Base-by-base conservation (phyloP, 192 early-diverging fungal species). In the Phlyctochytrium bullatum region DNA sequence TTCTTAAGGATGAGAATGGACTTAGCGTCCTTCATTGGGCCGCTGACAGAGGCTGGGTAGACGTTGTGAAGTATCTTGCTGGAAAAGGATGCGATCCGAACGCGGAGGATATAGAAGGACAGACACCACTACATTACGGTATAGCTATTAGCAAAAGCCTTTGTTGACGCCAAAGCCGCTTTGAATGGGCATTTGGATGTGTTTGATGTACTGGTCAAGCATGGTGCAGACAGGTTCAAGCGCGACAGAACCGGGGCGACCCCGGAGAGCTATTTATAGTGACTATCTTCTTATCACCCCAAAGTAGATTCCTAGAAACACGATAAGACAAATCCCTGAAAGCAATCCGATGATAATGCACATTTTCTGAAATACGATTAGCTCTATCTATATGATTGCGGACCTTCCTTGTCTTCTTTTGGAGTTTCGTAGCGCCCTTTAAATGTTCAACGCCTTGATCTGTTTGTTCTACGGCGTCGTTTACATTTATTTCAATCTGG, bases 401-500 rank as follows among this genome's bases (percentile, higher is more conserved):
- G 3, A 77, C 75, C 73, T 85, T 85, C 58, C 83, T 62, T 24
- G 80, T 68, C 60, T 82, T 82, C 70, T 85, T 85, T 65, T 85
- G 83, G 23, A 78, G 65, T 61, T 80, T 82, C n/a, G 76, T 67
- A 0, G 92, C 92, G 56, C 73, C 74, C 25, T 72, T 59, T 3
- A 93, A 69, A n/a, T 85, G 78, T 20, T 81, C 27, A 17, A 81
- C 82, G 24, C 90, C 91, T 28, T 71, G 62, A 52, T 92, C 87
- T 10, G 88, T 73, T 23, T 93, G 72, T 23, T 83, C 73, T 2
- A 83, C 80, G 1, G 85, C 80, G 52, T 88, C 79, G 2, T 82
- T 68, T 0, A 88, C 78, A 67, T 92, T 78, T 6, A 75, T 69
- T 72, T 91, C 91, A 27, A 94, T 90, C 35, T 88, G 77, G 51